These are phyloP conservation scores for Eucommia ulmoides DNA, from an alignment of 257 asterid genomes.

Conservation along the genomic window DNA sequence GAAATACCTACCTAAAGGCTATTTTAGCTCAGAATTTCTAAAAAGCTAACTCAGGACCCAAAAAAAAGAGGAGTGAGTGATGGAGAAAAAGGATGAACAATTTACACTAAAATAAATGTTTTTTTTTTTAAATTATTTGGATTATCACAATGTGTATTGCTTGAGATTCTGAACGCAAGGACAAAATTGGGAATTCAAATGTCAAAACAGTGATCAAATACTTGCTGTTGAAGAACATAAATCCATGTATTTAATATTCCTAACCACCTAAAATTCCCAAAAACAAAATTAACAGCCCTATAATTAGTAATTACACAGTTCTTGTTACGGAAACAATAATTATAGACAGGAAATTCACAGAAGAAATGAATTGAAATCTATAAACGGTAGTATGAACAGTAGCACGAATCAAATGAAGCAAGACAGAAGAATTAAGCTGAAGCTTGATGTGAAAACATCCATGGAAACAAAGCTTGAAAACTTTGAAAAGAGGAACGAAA, in stretches of 20 bases:
- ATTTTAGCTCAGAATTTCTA: constrained; percentile 8
- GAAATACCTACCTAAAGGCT: constrained; percentile 12
- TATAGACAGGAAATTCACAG: too few species aligned
- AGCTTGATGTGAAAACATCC: background rate
- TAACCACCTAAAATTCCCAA: too few species aligned
- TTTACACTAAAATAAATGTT: background rate
- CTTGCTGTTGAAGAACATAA: too few species aligned
- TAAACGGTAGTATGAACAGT: constrained; percentile 1
- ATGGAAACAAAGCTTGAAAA: background rate
- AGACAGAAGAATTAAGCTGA: background rate
- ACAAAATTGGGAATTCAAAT: too few species aligned
- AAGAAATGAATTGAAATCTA: too few species aligned
- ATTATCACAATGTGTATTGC: background rate
- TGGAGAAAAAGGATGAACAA: background rate
- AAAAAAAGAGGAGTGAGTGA: background rate
- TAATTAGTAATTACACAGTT: too few species aligned
- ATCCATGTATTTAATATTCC: too few species aligned
- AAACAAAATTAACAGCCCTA: too few species aligned
- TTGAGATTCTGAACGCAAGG: background rate
- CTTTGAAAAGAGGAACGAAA: background rate
- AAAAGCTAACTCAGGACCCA: constrained; percentile 14
- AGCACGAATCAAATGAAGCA: too few species aligned
- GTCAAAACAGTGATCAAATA: background rate
- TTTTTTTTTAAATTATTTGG: too few species aligned
- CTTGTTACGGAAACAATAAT: too few species aligned